These are phyloP conservation scores for Aspergillus heteromorphus DNA, from an alignment of 495 filamentous ascomycete species.

Conservation along the genomic window DNA sequence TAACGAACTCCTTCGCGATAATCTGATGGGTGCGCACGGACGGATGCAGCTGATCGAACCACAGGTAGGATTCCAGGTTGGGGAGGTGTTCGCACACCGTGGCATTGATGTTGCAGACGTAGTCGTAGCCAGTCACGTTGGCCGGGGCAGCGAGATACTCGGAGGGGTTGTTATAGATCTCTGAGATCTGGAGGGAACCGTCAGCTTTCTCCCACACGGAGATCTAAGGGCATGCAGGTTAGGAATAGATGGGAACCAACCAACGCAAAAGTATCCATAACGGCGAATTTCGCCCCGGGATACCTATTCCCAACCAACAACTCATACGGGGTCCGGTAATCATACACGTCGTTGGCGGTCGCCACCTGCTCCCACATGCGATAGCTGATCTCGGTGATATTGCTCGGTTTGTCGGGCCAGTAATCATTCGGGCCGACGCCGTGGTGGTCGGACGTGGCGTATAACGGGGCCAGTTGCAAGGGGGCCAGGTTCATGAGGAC, in stretches of 20 bases:
- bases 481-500: conserved; percentile 63
- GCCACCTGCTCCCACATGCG: conserved; percentile 60
- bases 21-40: conserved; percentile 49
- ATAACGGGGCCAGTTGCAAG: conserved; percentile 56
- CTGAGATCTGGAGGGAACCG: conserved; percentile 38
- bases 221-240: background rate
- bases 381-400: conserved; percentile 48
- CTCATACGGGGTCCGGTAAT: conserved; percentile 57
- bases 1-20: conserved; percentile 56
- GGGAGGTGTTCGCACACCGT: conserved; percentile 22
- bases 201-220: background rate
- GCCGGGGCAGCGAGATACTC: conserved; percentile 55
- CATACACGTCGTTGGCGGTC: conserved; percentile 55
- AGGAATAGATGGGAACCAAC: conserved; percentile 20
- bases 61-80: conserved; percentile 40
- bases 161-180: conserved; percentile 56
- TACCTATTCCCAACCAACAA: conserved; percentile 46
- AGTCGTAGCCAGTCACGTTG: conserved; percentile 55
- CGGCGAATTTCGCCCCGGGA: conserved; percentile 54
- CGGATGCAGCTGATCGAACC: conserved; percentile 65
- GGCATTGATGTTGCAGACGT: conserved; percentile 45
- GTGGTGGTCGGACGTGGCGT: conserved; percentile 45
- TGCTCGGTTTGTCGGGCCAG: conserved; percentile 55
- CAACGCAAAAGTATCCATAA: conserved; percentile 60
- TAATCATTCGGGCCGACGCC: conserved; percentile 49